Conservation (phyloP, 2,329 filamentous ascomycete species). For the Elsinoe arachidis region DNA sequence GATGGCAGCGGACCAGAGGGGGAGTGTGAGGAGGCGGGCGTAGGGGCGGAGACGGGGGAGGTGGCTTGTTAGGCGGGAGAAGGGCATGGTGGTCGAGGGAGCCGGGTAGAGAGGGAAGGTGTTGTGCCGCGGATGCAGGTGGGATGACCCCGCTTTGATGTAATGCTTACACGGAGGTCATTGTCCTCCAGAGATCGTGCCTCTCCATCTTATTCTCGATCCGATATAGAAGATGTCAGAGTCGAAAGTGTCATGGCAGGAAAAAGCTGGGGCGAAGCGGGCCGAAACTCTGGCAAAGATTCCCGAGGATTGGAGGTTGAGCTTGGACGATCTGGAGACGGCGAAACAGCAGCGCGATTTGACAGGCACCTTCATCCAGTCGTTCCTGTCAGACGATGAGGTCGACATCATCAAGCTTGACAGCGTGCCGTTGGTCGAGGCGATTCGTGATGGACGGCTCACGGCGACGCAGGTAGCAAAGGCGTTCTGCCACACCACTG, state of each 20-base stretch:
- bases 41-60: neutral
- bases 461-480: slow-evolving; percentile 31
- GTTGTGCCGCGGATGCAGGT: neutral
- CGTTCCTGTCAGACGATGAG: slow-evolving; percentile 42
- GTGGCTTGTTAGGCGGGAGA: neutral
- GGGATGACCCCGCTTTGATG: neutral
- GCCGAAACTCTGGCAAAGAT: slow-evolving; percentile 34
- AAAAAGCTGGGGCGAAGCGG: slow-evolving; percentile 35
- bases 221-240: neutral
- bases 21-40: neutral
- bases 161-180: neutral
- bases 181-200: neutral
- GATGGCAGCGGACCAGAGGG: slow-evolving; percentile 12
- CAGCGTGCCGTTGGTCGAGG: slow-evolving; percentile 32
- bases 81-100: neutral
- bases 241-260: slow-evolving; percentile 17
- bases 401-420: slow-evolving; percentile 43
- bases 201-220: neutral
- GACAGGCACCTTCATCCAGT: slow-evolving; percentile 43
- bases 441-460: slow-evolving; percentile 26
- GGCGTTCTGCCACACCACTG: slow-evolving; percentile 41
- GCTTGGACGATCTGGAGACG: slow-evolving; percentile 19
- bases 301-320: slow-evolving; percentile 36
- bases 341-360: slow-evolving; percentile 32
- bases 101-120: neutral